Conservation (phyloP, 805 yeast species). For the Wickerhamiella brachini region DNA sequence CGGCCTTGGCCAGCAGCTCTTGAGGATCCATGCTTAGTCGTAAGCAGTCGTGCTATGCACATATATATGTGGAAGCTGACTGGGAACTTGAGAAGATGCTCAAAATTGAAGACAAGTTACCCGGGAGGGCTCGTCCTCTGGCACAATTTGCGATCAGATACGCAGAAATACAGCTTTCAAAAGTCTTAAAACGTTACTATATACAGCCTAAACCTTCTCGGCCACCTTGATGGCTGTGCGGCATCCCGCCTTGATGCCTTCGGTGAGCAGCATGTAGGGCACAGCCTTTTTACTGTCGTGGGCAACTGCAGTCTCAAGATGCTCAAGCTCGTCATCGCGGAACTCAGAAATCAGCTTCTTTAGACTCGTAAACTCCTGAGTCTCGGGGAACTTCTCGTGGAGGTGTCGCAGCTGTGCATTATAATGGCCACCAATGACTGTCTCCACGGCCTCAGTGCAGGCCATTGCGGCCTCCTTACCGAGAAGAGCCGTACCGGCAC, state of each 20-base stretch:
- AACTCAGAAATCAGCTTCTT: conserved; percentile 55
- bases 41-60: too few species aligned
- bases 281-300: conserved; percentile 87
- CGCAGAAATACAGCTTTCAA: too few species aligned
- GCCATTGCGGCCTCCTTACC: conserved; percentile 99
- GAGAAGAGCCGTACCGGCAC: conserved; percentile 70
- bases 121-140: too few species aligned
- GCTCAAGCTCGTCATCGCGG: conserved; percentile 91
- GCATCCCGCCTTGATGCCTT: conserved; percentile 70
- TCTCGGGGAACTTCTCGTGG: conserved; percentile 46
- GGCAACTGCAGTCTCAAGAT: conserved; percentile 82
- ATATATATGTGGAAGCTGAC: too few species aligned
- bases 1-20: conserved; percentile 37
- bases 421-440: conserved; percentile 94
- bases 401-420: conserved; percentile 76
- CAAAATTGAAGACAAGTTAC: too few species aligned
- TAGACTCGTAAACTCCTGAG: conserved; percentile 45
- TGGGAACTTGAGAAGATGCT: too few species aligned
- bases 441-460: conserved; percentile 96
- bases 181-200: too few species aligned
- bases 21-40: conserved; percentile 14
- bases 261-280: conserved; percentile 82
- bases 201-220: conserved; percentile 46
- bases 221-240: conserved; percentile 85
- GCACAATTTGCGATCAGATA: too few species aligned